Conservation (phyloP, 768 basidiomycete species). For the Boletus fagicola region DNA sequence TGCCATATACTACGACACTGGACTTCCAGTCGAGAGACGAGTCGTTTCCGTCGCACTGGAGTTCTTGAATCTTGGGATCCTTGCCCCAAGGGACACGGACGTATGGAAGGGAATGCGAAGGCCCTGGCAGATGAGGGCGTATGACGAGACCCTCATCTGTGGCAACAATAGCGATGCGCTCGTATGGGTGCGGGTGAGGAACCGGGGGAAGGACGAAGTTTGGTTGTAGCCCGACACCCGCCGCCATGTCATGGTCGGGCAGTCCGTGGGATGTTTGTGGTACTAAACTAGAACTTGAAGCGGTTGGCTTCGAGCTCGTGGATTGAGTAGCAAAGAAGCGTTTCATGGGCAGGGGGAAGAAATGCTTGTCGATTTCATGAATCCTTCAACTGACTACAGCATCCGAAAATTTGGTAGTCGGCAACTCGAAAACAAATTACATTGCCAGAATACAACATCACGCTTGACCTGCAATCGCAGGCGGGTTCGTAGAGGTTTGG, state of each 20-base stretch:
- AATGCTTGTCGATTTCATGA: neutral
- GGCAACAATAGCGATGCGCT: conserved; percentile 60
- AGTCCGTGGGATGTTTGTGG: neutral
- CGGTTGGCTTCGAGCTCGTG: conserved; percentile 7
- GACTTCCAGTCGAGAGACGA: conserved; percentile 52
- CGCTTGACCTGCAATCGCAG: conserved; percentile 32
- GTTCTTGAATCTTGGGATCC: conserved; percentile 49
- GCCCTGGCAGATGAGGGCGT: conserved; percentile 48
- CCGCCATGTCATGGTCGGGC: conserved; percentile 9
- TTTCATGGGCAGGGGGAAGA: conserved; percentile 27
- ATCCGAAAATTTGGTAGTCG: conserved; percentile 4
- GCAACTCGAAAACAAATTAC: conserved; percentile 12
- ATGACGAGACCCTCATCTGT: conserved; percentile 65
- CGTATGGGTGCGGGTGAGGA: conserved; percentile 74
- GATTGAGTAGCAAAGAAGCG: conserved; percentile 29
- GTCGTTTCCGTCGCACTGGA: conserved; percentile 35
- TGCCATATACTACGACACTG: conserved; percentile 65
- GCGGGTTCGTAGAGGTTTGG: conserved; percentile 51
- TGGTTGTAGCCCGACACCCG: conserved; percentile 45
- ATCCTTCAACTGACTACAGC: neutral
- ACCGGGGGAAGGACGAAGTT: conserved; percentile 63
- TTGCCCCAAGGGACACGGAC: conserved; percentile 65
- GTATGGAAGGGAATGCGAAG: conserved; percentile 32
- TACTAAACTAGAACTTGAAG: neutral
- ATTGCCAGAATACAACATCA: conserved; percentile 29